Conservation (phyloP, 2,329 filamentous ascomycete genomes). For the Fusarium sp. region DNA sequence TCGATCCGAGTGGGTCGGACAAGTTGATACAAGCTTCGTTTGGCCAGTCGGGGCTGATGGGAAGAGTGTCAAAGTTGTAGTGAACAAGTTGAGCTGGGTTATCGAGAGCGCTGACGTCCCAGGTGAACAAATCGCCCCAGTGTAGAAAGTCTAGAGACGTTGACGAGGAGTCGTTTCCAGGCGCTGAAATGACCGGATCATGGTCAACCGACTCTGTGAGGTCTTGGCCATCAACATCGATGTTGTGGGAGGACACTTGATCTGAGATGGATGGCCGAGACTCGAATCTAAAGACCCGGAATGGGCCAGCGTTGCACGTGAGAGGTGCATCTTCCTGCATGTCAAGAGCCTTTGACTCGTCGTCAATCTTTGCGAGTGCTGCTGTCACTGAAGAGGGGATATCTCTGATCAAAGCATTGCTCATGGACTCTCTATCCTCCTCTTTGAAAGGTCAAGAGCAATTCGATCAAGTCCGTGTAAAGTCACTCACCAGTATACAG, state of each 20-base stretch:
- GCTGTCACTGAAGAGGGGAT: constrained; percentile 31
- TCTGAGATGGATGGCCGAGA: constrained; percentile 18
- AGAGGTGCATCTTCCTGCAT: neutral
- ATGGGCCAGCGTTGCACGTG: constrained; percentile 22
- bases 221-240: constrained; percentile 20
- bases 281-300: constrained; percentile 35
- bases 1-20: constrained; percentile 5
- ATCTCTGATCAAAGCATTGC: constrained; percentile 15
- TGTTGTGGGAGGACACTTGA: constrained; percentile 14
- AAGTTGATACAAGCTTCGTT: constrained; percentile 10
- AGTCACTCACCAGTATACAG: constrained; percentile 27
- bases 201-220: constrained; percentile 6
- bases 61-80: constrained; percentile 11
- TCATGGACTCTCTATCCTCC: constrained; percentile 31
- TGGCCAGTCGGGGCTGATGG: constrained; percentile 23
- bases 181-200: neutral
- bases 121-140: constrained; percentile 37
- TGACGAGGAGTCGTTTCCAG: neutral
- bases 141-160: constrained; percentile 27
- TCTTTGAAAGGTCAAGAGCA: constrained; percentile 3
- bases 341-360: constrained; percentile 26
- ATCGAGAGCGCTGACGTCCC: constrained; percentile 35
- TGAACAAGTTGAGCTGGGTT: constrained; percentile 23
- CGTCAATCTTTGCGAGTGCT: constrained; percentile 30
- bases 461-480: too few species aligned